Evolutionary conservation across 495 filamentous ascomycete genomes (phyloP).

Genomic region (Cercophora samala): DNA sequence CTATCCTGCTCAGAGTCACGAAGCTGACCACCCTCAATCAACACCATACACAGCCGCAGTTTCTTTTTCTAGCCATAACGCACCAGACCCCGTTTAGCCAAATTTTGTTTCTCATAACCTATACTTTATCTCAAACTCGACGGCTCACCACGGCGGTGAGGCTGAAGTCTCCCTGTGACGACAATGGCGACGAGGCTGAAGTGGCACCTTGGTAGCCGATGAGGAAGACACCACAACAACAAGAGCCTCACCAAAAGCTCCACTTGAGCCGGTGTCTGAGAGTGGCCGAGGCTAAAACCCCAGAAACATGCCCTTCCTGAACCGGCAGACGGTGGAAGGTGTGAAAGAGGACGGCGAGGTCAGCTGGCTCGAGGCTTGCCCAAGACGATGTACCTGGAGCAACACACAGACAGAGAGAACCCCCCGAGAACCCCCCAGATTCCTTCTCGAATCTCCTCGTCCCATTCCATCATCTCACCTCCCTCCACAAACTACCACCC

Average conservation of each 20-base stretch:
- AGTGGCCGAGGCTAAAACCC: slow-evolving; percentile 10
- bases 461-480: not conserved
- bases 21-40: slow-evolving; percentile 9
- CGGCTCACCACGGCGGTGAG: slow-evolving; percentile 1
- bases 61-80: slow-evolving; percentile 4
- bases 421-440: not conserved
- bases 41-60: slow-evolving; percentile 18
- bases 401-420: not conserved
- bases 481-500: not conserved
- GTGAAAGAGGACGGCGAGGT: not conserved
- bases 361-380: not conserved
- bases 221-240: not conserved
- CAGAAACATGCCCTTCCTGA: not conserved
- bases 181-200: slow-evolving; percentile 1
- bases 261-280: slow-evolving; percentile 3
- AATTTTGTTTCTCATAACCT: slow-evolving; percentile 4
- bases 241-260: not conserved
- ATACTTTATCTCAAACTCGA: not conserved
- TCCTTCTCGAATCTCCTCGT: not conserved
- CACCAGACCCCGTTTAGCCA: slow-evolving; percentile 16
- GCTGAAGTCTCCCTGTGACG: slow-evolving; percentile 5
- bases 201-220: not conserved
- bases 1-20: not conserved
- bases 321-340: not conserved
- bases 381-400: not conserved